phyloP scores from a whole-genome alignment of 208 protist genomes.

The Lotmaria passim region DNA sequence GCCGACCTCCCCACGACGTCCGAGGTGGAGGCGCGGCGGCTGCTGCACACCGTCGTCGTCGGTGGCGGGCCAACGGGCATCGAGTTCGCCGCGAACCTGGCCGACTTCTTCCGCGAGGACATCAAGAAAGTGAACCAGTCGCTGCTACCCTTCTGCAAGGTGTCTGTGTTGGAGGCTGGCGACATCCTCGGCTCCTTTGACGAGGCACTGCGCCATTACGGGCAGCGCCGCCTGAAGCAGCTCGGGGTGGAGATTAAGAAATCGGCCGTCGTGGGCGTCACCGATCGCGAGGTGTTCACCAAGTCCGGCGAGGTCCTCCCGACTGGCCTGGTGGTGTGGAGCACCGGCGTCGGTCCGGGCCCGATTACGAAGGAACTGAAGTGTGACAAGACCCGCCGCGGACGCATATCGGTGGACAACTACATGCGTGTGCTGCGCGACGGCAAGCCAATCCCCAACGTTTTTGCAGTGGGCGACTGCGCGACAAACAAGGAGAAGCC shows the following conservation, averaged over 20 bases:
- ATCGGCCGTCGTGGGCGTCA: slow-evolving; percentile 73
- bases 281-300: slow-evolving; percentile 71
- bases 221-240: slow-evolving; percentile 61
- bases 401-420: slow-evolving; percentile 74
- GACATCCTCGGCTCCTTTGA: slow-evolving; percentile 92
- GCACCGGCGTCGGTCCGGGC: slow-evolving; percentile 84
- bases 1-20: slow-evolving; percentile 85
- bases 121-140: slow-evolving; percentile 69
- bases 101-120: slow-evolving; percentile 92
- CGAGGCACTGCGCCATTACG: slow-evolving; percentile 78
- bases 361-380: slow-evolving; percentile 74
- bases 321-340: slow-evolving; percentile 85
- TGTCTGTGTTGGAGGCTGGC: slow-evolving; percentile 90
- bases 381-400: slow-evolving; percentile 72
- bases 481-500: slow-evolving; percentile 60
- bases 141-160: slow-evolving; percentile 75
- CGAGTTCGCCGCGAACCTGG: slow-evolving; percentile 89
- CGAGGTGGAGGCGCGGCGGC: slow-evolving; percentile 70
- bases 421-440: slow-evolving; percentile 73
- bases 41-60: slow-evolving; percentile 92
- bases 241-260: slow-evolving; percentile 77
- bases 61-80: slow-evolving; percentile 91
- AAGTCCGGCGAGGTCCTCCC: slow-evolving; percentile 71
- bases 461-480: slow-evolving; percentile 90
- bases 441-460: slow-evolving; percentile 69